Evolutionary conservation across 177 flowering plant genomes (phyloP).

Genomic region (Vitis hybrid): DNA sequence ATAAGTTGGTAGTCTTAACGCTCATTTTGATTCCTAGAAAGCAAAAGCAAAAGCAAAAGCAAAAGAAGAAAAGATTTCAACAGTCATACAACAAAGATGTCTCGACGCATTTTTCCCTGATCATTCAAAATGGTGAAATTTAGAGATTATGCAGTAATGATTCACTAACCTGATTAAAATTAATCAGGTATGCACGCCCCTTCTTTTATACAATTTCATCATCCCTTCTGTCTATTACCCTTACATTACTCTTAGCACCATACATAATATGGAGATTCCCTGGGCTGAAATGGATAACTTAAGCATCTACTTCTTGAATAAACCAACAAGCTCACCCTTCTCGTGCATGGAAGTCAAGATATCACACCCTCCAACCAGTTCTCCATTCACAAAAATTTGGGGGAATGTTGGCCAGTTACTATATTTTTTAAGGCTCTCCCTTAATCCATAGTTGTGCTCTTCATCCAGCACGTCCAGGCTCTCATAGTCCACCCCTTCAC

Average conservation of each 20-base stretch:
- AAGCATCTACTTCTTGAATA: constrained; percentile 40
- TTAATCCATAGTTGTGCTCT: constrained; percentile 73
- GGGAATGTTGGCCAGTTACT: constrained; percentile 99
- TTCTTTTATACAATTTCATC: too few species aligned
- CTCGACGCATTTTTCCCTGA: too few species aligned
- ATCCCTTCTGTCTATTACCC: not conserved
- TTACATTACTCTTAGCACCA: not conserved
- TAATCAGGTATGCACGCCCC: too few species aligned
- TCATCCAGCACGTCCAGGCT: constrained; percentile 91
- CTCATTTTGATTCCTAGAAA: too few species aligned
- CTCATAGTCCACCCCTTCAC: constrained; percentile 75
- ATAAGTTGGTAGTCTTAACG: too few species aligned
- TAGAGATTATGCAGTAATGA: too few species aligned
- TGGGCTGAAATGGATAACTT: not conserved
- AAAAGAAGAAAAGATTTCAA: too few species aligned
- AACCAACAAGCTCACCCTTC: constrained; percentile 68
- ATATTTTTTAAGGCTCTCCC: constrained; percentile 81
- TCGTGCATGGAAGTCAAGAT: constrained; percentile 84
- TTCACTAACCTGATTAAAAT: too few species aligned
- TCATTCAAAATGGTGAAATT: too few species aligned
- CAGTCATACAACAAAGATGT: too few species aligned
- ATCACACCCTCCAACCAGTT: constrained; percentile 87
- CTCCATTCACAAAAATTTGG: constrained; percentile 85
- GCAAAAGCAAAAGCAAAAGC: too few species aligned
- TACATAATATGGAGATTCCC: not conserved